Percentiles rank a stretch among this genome's conserved stretches.
Evolutionary conservation across 805 yeast species (phyloP).

Genomic region (Komagataella kurtzmanii): DNA sequence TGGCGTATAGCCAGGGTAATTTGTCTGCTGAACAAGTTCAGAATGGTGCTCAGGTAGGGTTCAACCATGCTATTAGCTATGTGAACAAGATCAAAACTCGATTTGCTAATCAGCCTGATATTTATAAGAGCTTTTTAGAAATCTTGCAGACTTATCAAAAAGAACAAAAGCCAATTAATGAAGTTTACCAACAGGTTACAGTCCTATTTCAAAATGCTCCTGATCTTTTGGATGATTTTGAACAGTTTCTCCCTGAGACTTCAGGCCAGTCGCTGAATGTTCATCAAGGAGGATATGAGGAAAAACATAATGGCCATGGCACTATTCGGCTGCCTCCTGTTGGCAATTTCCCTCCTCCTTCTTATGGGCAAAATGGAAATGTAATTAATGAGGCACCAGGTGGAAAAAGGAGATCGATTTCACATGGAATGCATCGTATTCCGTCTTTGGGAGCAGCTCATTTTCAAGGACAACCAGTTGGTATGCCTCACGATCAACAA

Average conservation of each 20-base stretch:
- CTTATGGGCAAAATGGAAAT: constrained; percentile 13
- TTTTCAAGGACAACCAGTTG: background rate
- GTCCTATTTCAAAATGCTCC: constrained; percentile 85
- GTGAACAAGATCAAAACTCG: constrained; percentile 94
- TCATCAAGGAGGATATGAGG: constrained; percentile 11
- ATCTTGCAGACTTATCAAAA: constrained; percentile 93
- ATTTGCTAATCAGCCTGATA: constrained; percentile 88
- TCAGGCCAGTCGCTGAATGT: constrained; percentile 22
- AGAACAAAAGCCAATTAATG: constrained; percentile 89
- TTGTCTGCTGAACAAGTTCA: constrained; percentile 9
- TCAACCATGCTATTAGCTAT: constrained; percentile 92
- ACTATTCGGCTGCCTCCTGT: constrained; percentile 69
- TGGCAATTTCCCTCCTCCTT: constrained; percentile 73
- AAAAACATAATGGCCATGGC: constrained; percentile 5
- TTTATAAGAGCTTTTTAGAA: constrained; percentile 88
- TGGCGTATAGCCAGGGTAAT: constrained; percentile 2
- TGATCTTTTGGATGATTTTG: constrained; percentile 86
- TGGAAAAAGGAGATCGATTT: constrained; percentile 10
- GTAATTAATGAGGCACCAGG: constrained; percentile 5
- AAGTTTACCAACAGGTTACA: constrained; percentile 90
- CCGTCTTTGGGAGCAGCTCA: constrained; percentile 2
- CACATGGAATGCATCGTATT: constrained; percentile 6
- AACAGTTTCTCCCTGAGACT: constrained; percentile 86
- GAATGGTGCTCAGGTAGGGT: constrained; percentile 68
- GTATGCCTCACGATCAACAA: constrained; percentile 2